These are phyloP conservation scores for Trichoderma sp. DNA, from an alignment of 2,329 filamentous ascomycete species.

Conservation along the genomic window DNA sequence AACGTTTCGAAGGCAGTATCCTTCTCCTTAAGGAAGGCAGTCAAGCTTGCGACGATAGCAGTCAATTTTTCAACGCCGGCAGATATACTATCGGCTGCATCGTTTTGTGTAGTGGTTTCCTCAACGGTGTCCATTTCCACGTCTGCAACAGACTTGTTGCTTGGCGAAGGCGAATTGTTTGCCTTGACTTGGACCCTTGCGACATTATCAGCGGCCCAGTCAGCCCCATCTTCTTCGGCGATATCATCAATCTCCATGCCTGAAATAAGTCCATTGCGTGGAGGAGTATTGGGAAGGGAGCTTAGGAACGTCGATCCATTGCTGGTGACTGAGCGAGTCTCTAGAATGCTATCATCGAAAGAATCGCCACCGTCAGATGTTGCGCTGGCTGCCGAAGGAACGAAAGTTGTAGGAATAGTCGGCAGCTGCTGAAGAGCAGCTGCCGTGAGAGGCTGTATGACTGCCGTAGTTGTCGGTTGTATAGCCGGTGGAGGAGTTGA, in stretches of 20 bases:
- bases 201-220: background rate
- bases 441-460: slow-evolving; percentile 3
- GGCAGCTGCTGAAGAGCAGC: slow-evolving; percentile 1
- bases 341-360: background rate
- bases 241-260: background rate
- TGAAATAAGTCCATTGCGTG: background rate
- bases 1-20: background rate
- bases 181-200: background rate
- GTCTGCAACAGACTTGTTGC: background rate
- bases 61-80: background rate
- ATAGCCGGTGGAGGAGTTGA: background rate
- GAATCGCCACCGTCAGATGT: slow-evolving; percentile 8
- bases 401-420: background rate
- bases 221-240: background rate
- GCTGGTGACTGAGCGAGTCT: background rate
- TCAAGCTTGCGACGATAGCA: background rate
- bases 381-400: slow-evolving; percentile 3
- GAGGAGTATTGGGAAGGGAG: background rate
- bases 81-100: background rate
- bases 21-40: background rate
- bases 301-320: background rate
- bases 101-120: background rate
- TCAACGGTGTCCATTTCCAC: background rate
- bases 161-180: background rate
- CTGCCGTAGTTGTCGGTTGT: background rate